Percentiles rank a stretch among this genome's conserved stretches.
phyloP scores from a whole-genome alignment of 2,329 filamentous ascomycete species.

The Zelopaecilomyces penicillatus region DNA sequence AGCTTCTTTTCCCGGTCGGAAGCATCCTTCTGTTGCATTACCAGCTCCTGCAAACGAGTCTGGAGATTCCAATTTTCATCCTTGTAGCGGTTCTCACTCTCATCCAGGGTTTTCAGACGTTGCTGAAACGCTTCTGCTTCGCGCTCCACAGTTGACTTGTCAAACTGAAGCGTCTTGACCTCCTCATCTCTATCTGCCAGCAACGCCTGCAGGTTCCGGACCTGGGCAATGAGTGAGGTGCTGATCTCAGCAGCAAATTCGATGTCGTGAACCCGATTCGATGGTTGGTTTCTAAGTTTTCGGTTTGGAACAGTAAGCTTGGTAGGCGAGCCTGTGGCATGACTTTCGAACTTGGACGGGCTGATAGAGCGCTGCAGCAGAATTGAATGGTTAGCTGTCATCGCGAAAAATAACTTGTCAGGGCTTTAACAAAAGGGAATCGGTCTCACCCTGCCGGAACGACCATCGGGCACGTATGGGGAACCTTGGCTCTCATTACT shows the following conservation, averaged over 20 bases:
- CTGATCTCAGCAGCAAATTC: conserved; percentile 98
- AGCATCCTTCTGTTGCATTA: conserved; percentile 64
- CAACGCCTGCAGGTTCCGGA: conserved; percentile 79
- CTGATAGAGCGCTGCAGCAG: conserved; percentile 55
- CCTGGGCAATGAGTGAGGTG: conserved; percentile 86
- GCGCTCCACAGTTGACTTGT: conserved; percentile 72
- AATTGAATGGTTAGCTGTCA: not conserved
- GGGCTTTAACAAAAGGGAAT: not conserved
- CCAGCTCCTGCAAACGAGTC: conserved; percentile 79
- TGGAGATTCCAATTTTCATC: conserved; percentile 98
- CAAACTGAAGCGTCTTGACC: conserved; percentile 63
- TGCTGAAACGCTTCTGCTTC: conserved; percentile 74
- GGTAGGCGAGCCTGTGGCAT: conserved; percentile 76
- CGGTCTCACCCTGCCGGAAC: conserved; percentile 42
- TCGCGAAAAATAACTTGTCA: conserved; percentile 1
- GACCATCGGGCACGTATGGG: conserved; percentile 44
- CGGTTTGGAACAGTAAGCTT: conserved; percentile 83
- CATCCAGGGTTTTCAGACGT: conserved; percentile 73
- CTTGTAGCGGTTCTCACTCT: conserved; percentile 93
- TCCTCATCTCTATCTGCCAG: conserved; percentile 83
- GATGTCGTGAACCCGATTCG: conserved; percentile 86
- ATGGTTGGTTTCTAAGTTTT: conserved; percentile 82
- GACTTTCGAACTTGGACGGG: conserved; percentile 72
- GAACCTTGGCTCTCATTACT: conserved; percentile 54
- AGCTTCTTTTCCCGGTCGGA: conserved; percentile 78